These are phyloP conservation scores for Coniochaeta hoffmannii DNA, from an alignment of 2,329 filamentous ascomycete species.

Conservation along the genomic window DNA sequence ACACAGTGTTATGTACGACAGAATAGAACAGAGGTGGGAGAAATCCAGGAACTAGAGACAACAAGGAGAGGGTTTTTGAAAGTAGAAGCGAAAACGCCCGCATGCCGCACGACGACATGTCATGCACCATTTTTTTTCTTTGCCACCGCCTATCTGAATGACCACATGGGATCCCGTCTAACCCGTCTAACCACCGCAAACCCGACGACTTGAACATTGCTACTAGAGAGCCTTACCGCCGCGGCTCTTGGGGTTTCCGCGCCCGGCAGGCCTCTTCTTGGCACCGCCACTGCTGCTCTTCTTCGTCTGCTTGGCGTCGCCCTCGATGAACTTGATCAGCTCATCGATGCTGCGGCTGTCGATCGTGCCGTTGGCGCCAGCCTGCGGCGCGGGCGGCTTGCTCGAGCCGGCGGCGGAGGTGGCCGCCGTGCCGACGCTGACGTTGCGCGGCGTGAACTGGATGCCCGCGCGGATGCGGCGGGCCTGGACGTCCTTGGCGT, in stretches of 20 bases:
- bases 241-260: conserved; percentile 49
- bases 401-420: conserved; percentile 26
- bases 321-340: conserved; percentile 90
- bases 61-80: too few relatives aligned
- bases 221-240: conserved; percentile 22
- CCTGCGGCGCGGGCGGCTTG: conserved; percentile 11
- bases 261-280: conserved; percentile 47
- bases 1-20: background rate
- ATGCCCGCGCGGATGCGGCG: conserved; percentile 65
- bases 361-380: conserved; percentile 33
- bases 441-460: conserved; percentile 56
- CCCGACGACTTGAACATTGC: background rate
- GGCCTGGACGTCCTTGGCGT: conserved; percentile 78
- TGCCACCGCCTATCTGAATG: background rate
- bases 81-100: background rate
- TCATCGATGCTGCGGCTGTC: conserved; percentile 88
- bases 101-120: background rate
- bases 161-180: background rate
- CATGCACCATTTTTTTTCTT: background rate
- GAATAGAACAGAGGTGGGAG: background rate
- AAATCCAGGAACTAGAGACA: background rate
- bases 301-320: conserved; percentile 47
- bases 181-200: background rate
- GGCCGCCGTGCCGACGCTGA: conserved; percentile 47
- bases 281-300: conserved; percentile 19